Base-by-base conservation (phyloP, 768 basidiomycete genomes). In the Termitomyces eurrhizus region DNA sequence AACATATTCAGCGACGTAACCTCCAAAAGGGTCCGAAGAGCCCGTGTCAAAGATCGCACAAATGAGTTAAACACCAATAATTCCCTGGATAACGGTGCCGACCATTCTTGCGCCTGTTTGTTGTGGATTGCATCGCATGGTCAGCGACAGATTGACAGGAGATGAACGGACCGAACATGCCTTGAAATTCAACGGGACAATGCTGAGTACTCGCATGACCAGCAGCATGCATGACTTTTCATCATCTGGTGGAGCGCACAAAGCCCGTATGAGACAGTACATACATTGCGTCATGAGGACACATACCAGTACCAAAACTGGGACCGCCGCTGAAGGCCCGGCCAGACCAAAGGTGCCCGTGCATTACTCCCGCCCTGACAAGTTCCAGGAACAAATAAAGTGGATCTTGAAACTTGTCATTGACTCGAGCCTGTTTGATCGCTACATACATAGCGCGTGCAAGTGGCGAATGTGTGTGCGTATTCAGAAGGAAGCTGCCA, bases 391-490 rank as follows among this genome's bases (percentile, higher is more conserved):
- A 94, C 70, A 98, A 75, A 73, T 94, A 98, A 1, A 98, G 77
- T 2, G 97, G 85, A 73, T 98, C 97, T 73, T 99, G 97, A 81
- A 98, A 98, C 76, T 97, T 97, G 80, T 99, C 97, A 72, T 95
- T 97, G 67, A 98, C 75, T 42, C 91, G 85, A 7, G 92, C 86
- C 37, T 78, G 80, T 65, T 85, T 83, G 69, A 95, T 79, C 16
- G 93, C 93, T 32, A 81, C 83, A 73, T 92, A 85, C 85, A 98
- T 93, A 8, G 97, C 97, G 59, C 93, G 86, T 45, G 95, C 95
- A 67, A 97, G 78, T 37, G 92, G 82, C 4, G 93, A 92, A 71
- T 97, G 96, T 42, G 83, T 86, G 74, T 98, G 96, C 4, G 89
- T 83, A 70, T 92, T 92, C 63, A 90, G 75, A 59, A 97, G 80